Evolutionary conservation across 1,284 basidiomycete genomes (phyloP).

Genomic region (Waitea zeae): DNA sequence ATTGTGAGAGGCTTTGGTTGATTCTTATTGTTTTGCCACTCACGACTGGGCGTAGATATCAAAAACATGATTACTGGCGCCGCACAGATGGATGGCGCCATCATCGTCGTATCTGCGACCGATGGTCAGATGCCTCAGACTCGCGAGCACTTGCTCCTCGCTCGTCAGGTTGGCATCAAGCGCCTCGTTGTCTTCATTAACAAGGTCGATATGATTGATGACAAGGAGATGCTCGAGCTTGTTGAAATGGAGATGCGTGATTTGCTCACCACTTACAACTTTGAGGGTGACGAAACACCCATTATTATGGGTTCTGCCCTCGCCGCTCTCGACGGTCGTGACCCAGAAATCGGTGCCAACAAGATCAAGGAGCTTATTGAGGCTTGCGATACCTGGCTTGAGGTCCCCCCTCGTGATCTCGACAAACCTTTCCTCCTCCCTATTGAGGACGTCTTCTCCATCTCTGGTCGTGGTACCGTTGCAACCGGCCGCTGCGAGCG

Average conservation of each 20-base stretch:
- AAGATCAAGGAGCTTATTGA: constrained; percentile 81
- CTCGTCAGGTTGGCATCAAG: constrained; percentile 97
- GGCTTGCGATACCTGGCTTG: constrained; percentile 90
- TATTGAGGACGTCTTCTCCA: constrained; percentile 96
- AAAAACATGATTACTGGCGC: constrained; percentile 99
- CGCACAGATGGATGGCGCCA: constrained; percentile 96
- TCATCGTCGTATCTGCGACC: constrained; percentile 95
- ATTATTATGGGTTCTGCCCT: constrained; percentile 96
- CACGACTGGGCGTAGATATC: constrained; percentile 37
- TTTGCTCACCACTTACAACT: constrained; percentile 84
- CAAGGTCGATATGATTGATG: constrained; percentile 95
- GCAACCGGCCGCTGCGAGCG: constrained; percentile 93
- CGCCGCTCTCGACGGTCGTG: constrained; percentile 80
- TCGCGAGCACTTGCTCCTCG: constrained; percentile 92
- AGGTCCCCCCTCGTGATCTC: constrained; percentile 84
- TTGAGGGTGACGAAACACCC: constrained; percentile 93
- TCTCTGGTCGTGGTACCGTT: constrained; percentile 96
- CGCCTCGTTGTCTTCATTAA: constrained; percentile 99
- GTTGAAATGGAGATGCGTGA: constrained; percentile 99
- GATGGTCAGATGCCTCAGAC: constrained; percentile 99
- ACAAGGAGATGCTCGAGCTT: constrained; percentile 97
- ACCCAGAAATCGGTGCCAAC: constrained; percentile 62
- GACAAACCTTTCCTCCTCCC: constrained; percentile 98
- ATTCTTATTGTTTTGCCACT: not conserved
- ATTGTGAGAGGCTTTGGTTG: constrained; percentile 40